A percentile compares a stretch with the other conserved stretches of the same genome.
Conservation (phyloP, 768 basidiomycete species). For the Rickenella mellea region DNA sequence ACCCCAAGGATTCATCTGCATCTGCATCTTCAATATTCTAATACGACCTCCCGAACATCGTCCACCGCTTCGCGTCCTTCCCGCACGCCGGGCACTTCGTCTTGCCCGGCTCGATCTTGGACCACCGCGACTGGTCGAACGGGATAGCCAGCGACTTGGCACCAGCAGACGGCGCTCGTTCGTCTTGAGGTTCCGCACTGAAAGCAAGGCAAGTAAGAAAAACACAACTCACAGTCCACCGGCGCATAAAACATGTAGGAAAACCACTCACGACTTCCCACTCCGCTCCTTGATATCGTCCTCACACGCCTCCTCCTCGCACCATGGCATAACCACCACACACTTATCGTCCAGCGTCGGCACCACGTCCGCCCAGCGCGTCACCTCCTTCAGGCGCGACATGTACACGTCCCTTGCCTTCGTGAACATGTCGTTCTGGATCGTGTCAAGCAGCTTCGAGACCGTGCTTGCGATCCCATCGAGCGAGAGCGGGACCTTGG, state of each 20-base stretch:
- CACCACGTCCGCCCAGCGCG: conserved; percentile 88
- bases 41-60: conserved; percentile 89
- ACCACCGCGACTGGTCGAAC: conserved; percentile 82
- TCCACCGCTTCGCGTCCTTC: conserved; percentile 87
- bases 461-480: conserved; percentile 39
- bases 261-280: conserved; percentile 57
- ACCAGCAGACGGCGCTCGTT: conserved; percentile 92
- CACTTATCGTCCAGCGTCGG: conserved; percentile 85
- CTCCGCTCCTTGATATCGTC: conserved; percentile 97
- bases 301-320: conserved; percentile 86
- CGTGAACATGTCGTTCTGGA: conserved; percentile 83
- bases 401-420: conserved; percentile 70
- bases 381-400: conserved; percentile 60
- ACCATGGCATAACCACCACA: conserved; percentile 90
- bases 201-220: conserved; percentile 5
- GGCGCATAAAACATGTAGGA: conserved; percentile 6
- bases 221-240: conserved; percentile 1
- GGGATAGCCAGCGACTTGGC: conserved; percentile 97
- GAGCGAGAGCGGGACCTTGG: conserved; percentile 46
- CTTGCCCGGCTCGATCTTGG: conserved; percentile 69
- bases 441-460: conserved; percentile 64
- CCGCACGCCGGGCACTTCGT: conserved; percentile 90
- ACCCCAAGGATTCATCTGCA: too few relatives aligned
- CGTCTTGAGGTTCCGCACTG: conserved; percentile 83
- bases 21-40: conserved; percentile 25